Evolutionary conservation across 225 moss, liverwort and hornwort species (phyloP).

Genomic region (Polytrichum commune): DNA sequence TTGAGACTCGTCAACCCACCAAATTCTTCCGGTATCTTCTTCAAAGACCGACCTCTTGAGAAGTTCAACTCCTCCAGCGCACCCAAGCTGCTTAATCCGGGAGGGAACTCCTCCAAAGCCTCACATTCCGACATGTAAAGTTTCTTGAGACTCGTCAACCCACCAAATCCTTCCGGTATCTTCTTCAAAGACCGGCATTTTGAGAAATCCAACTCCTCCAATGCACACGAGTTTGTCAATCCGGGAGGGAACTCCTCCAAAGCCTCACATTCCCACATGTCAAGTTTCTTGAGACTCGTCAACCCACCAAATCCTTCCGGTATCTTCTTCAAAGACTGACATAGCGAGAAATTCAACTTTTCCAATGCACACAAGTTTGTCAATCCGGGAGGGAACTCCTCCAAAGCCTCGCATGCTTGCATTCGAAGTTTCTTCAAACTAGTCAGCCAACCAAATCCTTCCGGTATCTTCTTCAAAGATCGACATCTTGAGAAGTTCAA

Average conservation of each 20-base stretch:
- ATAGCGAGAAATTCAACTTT: neutral
- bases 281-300: neutral
- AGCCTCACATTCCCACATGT: neutral
- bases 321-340: neutral
- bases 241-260: neutral
- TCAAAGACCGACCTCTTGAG: neutral
- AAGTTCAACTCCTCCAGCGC: neutral
- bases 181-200: neutral
- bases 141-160: no score
- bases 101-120: neutral
- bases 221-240: no score
- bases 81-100: neutral
- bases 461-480: neutral
- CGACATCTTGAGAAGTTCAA: neutral
- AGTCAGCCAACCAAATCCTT: neutral
- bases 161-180: neutral
- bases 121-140: no score
- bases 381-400: neutral
- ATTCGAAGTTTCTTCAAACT: neutral
- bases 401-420: neutral
- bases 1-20: neutral
- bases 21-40: neutral
- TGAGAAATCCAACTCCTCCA: neutral
- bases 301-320: neutral
- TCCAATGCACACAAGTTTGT: neutral